phyloP scores from a whole-genome alignment of 805 yeast genomes.

The Blastobotrys peoriensis region DNA sequence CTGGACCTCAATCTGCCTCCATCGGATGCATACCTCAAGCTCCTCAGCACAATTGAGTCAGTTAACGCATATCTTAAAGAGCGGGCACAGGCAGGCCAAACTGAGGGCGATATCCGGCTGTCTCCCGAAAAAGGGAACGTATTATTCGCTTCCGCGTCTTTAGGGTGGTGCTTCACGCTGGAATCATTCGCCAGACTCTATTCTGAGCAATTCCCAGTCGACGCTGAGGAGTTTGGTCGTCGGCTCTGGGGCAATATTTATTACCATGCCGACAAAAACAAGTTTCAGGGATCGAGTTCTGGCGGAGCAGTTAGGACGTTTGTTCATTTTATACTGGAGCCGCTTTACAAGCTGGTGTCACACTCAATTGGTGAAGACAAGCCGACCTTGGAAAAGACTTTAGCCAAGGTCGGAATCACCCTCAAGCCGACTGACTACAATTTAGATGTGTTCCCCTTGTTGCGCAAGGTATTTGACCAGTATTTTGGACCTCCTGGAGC shows the following conservation, averaged over 20 bases:
- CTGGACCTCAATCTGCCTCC: slow-evolving; percentile 75
- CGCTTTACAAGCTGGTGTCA: slow-evolving; percentile 70
- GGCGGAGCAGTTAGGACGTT: slow-evolving; percentile 39
- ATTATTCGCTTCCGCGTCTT: slow-evolving; percentile 62
- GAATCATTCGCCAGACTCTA: slow-evolving; percentile 56
- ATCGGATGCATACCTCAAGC: slow-evolving; percentile 62
- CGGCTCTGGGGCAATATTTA: slow-evolving; percentile 76
- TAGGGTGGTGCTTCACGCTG: slow-evolving; percentile 61
- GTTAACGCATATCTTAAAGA: slow-evolving; percentile 50
- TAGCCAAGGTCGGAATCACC: slow-evolving; percentile 47
- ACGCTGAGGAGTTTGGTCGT: slow-evolving; percentile 39
- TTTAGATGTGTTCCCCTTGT: slow-evolving; percentile 53
- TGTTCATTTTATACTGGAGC: slow-evolving; percentile 61
- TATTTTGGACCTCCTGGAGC: slow-evolving; percentile 51
- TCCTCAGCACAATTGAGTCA: slow-evolving; percentile 53
- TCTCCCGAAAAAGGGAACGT: slow-evolving; percentile 67
- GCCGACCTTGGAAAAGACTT: slow-evolving; percentile 35
- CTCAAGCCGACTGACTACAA: slow-evolving; percentile 24
- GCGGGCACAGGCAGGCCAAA: slow-evolving; percentile 5
- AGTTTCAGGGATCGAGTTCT: slow-evolving; percentile 37
- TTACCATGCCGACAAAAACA: slow-evolving; percentile 39
- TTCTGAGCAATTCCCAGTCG: slow-evolving; percentile 29
- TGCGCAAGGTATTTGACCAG: slow-evolving; percentile 46
- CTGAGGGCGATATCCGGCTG: slow-evolving; percentile 27
- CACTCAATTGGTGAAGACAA: slow-evolving; percentile 51